Evolutionary conservation across 2,329 filamentous ascomycete species (phyloP).

Genomic region (Cercospora janseana): DNA sequence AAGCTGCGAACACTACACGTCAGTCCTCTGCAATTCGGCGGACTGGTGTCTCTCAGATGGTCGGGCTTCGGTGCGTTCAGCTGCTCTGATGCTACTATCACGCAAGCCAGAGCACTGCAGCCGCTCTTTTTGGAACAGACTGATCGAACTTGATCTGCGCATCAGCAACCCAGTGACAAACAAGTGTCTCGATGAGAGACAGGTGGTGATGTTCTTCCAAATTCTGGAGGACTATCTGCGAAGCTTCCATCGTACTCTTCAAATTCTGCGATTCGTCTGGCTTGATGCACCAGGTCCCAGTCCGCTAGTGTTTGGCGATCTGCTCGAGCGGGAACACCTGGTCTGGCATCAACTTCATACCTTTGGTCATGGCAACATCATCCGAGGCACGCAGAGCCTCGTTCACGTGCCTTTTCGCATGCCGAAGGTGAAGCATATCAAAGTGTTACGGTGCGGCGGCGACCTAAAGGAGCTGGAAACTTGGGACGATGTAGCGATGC

Average conservation of each 20-base stretch:
- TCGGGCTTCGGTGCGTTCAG: slow-evolving; percentile 30
- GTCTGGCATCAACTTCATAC: slow-evolving; percentile 28
- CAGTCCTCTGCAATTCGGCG: slow-evolving; percentile 33
- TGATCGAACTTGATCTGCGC: slow-evolving; percentile 33
- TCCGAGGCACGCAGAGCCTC: not conserved
- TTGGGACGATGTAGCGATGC: not conserved
- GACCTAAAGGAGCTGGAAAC: too few species aligned
- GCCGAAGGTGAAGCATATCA: slow-evolving; percentile 2
- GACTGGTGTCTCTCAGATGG: slow-evolving; percentile 38
- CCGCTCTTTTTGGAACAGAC: slow-evolving; percentile 32
- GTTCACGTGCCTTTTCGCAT: not conserved
- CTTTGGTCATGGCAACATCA: slow-evolving; percentile 31
- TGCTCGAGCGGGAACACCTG: slow-evolving; percentile 21
- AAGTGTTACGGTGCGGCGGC: not conserved
- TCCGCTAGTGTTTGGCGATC: slow-evolving; percentile 30
- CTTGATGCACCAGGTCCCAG: slow-evolving; percentile 33
- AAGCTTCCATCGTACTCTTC: slow-evolving; percentile 33
- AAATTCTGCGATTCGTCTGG: slow-evolving; percentile 35
- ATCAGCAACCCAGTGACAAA: slow-evolving; percentile 29
- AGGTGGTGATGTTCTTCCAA: slow-evolving; percentile 33
- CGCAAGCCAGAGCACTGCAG: too few species aligned
- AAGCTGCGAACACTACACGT: slow-evolving; percentile 28
- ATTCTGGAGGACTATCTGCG: slow-evolving; percentile 35
- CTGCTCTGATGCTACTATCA: slow-evolving; percentile 15
- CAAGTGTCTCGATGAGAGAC: slow-evolving; percentile 22